A percentile compares a stretch with the other conserved stretches of the same genome.
Evolutionary conservation across 306 rosid species (phyloP).

Genomic region (Hippophae rhamnoides): DNA sequence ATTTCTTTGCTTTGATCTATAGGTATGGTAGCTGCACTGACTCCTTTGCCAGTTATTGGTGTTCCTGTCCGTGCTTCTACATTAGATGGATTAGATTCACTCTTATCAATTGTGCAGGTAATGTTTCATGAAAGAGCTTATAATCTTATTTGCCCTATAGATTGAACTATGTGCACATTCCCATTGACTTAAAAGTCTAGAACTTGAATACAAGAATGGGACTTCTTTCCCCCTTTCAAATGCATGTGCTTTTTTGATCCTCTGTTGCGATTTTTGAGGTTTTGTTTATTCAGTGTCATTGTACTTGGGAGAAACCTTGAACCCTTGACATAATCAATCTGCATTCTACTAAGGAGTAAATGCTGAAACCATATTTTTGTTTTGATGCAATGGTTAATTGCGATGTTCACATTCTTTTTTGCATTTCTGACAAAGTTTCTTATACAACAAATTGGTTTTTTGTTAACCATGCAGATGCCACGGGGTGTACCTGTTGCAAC

Average conservation of each 20-base stretch:
- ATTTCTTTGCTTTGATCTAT: slow-evolving; percentile 7
- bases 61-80: slow-evolving; percentile 86
- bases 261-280: not conserved
- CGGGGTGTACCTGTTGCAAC: slow-evolving; percentile 84
- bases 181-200: no score
- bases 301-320: not conserved
- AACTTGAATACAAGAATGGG: not conserved
- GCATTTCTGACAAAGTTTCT: not conserved
- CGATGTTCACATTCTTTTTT: not conserved
- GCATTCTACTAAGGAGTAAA: no score
- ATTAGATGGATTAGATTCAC: slow-evolving; percentile 78
- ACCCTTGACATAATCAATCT: no score
- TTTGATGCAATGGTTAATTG: no score
- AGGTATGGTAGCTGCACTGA: slow-evolving; percentile 94
- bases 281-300: not conserved
- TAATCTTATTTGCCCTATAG: not conserved
- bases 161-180: not conserved
- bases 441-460: slow-evolving; percentile 1
- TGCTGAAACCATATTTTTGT: no score
- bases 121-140: slow-evolving; percentile 1
- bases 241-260: not conserved
- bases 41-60: slow-evolving; percentile 70
- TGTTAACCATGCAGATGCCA: slow-evolving; percentile 54
- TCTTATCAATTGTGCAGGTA: slow-evolving; percentile 85
- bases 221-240: not conserved